Conservation (phyloP, 805 yeast genomes). For the Barnettozyma wickerhamii region DNA sequence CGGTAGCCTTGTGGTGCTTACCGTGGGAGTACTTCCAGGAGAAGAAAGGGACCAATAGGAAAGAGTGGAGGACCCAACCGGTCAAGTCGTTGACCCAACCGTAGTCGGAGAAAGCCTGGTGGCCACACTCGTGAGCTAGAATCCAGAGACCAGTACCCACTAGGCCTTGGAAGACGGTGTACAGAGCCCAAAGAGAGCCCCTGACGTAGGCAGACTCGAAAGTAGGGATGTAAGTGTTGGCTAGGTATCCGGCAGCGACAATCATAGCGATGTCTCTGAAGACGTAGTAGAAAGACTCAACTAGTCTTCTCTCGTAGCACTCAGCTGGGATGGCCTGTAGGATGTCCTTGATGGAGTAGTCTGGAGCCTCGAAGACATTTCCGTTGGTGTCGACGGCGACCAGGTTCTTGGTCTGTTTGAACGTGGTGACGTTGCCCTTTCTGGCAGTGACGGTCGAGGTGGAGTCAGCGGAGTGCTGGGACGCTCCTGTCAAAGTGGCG, state of each 20-base stretch:
- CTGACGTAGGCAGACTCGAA: conserved; percentile 42
- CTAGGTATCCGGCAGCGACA: conserved; percentile 47
- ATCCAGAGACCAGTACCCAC: conserved; percentile 81
- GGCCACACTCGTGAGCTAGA: conserved; percentile 90
- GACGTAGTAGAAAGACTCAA: conserved; percentile 57
- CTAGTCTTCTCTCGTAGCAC: conserved; percentile 63
- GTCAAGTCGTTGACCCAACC: conserved; percentile 69
- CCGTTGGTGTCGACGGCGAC: conserved; percentile 45
- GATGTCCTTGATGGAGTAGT: conserved; percentile 70
- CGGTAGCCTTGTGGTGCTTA: conserved; percentile 89
- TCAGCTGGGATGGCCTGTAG: conserved; percentile 66
- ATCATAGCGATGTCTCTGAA: conserved; percentile 56
- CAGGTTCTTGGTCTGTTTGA: conserved; percentile 11
- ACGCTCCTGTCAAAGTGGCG: conserved; percentile 13
- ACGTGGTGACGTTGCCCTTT: conserved; percentile 13
- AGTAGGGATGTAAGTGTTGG: conserved; percentile 49
- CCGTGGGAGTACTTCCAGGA: conserved; percentile 84
- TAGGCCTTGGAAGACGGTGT: conserved; percentile 54
- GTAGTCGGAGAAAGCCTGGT: conserved; percentile 76
- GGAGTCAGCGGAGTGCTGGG: conserved; percentile 3
- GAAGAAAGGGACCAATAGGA: conserved; percentile 76
- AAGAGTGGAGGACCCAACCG: conserved; percentile 82
- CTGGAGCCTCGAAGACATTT: conserved; percentile 66
- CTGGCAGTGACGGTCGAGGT: conserved; percentile 9
- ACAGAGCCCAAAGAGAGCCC: conserved; percentile 53